These are phyloP conservation scores for Amphibolis antarctica DNA, from an alignment of 106 monocot species.

Conservation along the genomic window DNA sequence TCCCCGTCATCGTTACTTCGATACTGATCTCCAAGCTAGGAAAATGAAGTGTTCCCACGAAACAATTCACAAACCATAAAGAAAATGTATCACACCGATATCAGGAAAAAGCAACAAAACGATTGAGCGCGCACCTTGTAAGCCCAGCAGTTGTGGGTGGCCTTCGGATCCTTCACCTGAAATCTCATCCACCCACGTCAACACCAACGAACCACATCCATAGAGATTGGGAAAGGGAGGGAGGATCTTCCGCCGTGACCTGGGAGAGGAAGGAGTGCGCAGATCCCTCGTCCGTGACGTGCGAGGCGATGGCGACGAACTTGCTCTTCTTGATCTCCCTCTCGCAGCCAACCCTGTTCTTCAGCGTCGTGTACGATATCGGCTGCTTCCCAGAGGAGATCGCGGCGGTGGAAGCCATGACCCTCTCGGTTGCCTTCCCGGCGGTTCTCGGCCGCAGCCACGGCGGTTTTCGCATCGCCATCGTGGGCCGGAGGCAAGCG, in stretches of 20 bases:
- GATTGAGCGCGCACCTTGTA: constrained; percentile 43
- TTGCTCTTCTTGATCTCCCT: constrained; percentile 81
- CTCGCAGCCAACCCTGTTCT: constrained; percentile 42
- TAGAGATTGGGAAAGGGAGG: no score
- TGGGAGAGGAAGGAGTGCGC: constrained; percentile 74
- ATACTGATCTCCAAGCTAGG: constrained; percentile 80
- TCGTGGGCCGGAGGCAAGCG: not conserved
- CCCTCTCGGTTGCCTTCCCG: constrained; percentile 3
- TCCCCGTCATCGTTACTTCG: constrained; percentile 90
- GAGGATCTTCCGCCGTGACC: constrained; percentile 14
- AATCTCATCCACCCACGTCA: not conserved
- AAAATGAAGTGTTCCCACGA: not conserved
- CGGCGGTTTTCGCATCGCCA: constrained; percentile 34
- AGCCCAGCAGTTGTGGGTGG: constrained; percentile 97
- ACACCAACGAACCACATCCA: no score
- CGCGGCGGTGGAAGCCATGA: not conserved
- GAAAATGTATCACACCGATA: not conserved
- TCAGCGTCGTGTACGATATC: constrained; percentile 57
- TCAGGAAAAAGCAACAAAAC: not conserved
- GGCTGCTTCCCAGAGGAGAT: constrained; percentile 10
- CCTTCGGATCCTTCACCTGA: constrained; percentile 62
- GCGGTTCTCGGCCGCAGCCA: constrained; percentile 8
- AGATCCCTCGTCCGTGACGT: constrained; percentile 60
- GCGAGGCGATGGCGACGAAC: constrained; percentile 77
- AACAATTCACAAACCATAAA: not conserved